Base-by-base conservation (phyloP, 2,329 filamentous ascomycete genomes). In the Graphilbum fragrans region DNA sequence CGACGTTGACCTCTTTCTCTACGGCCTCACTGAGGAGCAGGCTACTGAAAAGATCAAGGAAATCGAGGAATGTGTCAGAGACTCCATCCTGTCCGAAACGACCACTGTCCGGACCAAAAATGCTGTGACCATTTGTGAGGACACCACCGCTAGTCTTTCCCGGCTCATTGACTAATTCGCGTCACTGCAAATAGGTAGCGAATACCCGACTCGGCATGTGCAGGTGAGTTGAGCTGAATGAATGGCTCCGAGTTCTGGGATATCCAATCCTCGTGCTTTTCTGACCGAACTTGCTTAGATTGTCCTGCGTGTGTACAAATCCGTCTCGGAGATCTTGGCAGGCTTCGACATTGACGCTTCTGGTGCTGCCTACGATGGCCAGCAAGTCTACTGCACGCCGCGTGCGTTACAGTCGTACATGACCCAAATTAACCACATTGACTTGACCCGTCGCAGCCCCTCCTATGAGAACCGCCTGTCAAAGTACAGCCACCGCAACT, bases 311-410 rank as follows among this genome's bases (percentile, higher is more conserved):
- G 77, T 92, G 31, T 93, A 94, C 65, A 85, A 86, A 53, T 87
- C 80, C 1, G 63, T 93, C 36, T 81, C 83, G 1, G 84, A 93
- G 56, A 88, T 94, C 29, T 68, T 94, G 20, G 86, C 86, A 3
- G 86, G 86, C 0, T 94, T 94, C 51, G 86, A 93, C 51, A 86
- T 94, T 38, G 86, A 92, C 55, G 87, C 82, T 55, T 82, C 84
- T 1, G 85, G 85, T 46, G 82, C 78, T 20, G 85, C 84, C 3
- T 94, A 83, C 50, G 77, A 92, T 56, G 86, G 86, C 29, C 71
- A 72, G 18, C 82, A 92, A 53, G 85, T 94, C 17, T 93, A 81
- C 53, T 77, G 77, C 20, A 79, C 81, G 3, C 86, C 86, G 2
- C 73, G 86, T 43, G 86, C 86, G 2, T 58, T 94, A 14, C 77